Evolutionary conservation across 768 basidiomycete species (phyloP).

Genomic region (Naganishia kalamii): DNA sequence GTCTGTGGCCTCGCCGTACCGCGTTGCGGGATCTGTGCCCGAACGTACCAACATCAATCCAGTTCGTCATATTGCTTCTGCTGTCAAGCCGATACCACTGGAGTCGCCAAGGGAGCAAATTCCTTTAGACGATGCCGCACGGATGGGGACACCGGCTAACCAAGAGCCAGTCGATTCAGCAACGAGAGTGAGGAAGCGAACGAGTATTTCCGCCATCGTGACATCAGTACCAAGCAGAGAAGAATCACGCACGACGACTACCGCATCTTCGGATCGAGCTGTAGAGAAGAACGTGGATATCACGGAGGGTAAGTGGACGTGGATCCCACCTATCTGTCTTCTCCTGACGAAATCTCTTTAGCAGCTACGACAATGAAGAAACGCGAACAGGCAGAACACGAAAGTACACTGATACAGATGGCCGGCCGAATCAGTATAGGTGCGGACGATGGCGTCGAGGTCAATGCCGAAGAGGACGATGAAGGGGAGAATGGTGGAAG

Average conservation of each 20-base stretch:
- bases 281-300: background rate
- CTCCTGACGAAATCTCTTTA: background rate
- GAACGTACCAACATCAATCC: background rate
- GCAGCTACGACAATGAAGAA: background rate
- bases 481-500: slow-evolving; percentile 25
- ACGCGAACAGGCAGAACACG: slow-evolving; percentile 8
- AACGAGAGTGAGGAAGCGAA: background rate
- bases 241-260: background rate
- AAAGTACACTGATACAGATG: slow-evolving; percentile 20
- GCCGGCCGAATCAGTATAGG: slow-evolving; percentile 11
- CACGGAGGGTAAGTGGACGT: background rate
- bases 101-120: background rate
- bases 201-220: background rate
- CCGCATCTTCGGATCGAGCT: background rate
- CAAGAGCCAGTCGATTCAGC: background rate
- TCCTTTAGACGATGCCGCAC: background rate
- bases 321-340: background rate
- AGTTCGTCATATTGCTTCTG: background rate
- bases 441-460: background rate
- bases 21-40: background rate
- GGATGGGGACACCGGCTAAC: background rate
- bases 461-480: background rate
- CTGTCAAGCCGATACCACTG: background rate
- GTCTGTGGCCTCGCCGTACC: background rate
- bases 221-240: background rate